Percentiles rank a stretch among this genome's conserved stretches.
phyloP scores from a whole-genome alignment of 164 flowering plant species.

The Kingdonia uniflora region DNA sequence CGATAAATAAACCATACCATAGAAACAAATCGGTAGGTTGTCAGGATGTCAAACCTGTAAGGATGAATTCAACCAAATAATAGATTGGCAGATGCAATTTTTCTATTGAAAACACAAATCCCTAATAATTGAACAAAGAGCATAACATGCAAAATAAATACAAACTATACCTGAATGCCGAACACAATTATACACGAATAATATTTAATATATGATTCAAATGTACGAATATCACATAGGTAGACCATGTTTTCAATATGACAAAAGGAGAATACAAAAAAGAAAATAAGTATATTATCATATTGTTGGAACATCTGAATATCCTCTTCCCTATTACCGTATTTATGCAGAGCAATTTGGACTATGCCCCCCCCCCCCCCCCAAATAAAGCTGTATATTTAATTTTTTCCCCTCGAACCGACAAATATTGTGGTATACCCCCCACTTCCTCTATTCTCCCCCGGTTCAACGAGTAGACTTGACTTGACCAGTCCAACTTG shows the following conservation, averaged over 20 bases:
- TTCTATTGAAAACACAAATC: conserved; percentile 64
- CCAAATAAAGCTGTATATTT: too few species aligned
- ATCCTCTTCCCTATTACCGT: conserved; percentile 99
- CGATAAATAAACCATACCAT: conserved; percentile 39
- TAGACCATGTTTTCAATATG: background rate
- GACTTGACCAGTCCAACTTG: too few species aligned
- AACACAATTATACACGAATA: too few species aligned
- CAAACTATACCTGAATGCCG: too few species aligned
- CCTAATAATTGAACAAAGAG: conserved; percentile 30
- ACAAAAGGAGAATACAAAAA: background rate
- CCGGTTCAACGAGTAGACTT: too few species aligned
- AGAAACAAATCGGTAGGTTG: conserved; percentile 89
- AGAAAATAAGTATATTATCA: conserved; percentile 30
- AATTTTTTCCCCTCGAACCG: too few species aligned
- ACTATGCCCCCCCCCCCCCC: too few species aligned
- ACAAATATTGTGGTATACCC: too few species aligned
- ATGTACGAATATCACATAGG: background rate
- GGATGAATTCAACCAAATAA: conserved; percentile 95
- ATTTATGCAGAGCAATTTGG: too few species aligned
- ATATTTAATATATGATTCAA: background rate
- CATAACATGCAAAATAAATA: too few species aligned
- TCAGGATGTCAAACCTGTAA: conserved; percentile 87
- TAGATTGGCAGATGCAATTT: conserved; percentile 51
- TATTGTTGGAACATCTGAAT: conserved; percentile 95
- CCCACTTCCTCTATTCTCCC: too few species aligned